Evolutionary conservation across 148 eudicot species (phyloP), one percentile per base, ranked within the genome.

Genomic region (Chenopodium berlandieri): DNA sequence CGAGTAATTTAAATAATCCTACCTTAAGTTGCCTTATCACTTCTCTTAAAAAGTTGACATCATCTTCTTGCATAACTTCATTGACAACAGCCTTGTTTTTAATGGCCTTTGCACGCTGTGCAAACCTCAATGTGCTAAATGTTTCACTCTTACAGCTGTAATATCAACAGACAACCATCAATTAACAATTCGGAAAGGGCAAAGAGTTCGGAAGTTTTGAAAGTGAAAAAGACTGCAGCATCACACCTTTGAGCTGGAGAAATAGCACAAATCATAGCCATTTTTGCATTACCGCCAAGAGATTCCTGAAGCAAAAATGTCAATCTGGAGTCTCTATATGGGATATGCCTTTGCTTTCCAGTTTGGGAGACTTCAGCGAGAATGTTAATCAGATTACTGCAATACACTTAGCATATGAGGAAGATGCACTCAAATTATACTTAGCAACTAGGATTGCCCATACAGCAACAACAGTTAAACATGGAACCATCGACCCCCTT

Each of bases 331-430:
- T 96, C 98, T 88, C 99, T 88, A 79, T 96, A 96, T 22, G 99
- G 99, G 71, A 96, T 94, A 85, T 96, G 99, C 87, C 99, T 89
- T 34, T 92, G 94, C 80, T 96, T 96, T 89, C 99, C 99, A 65
- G 97, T 90, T 85, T 96, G 99, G 34, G 99, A 96, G 87, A 94
- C 90, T 89, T 96, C 99, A 7, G 98, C 99, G 73, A 96, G 92
- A 81, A 96, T 92, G 87, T 94, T 94, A 67, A 96, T 96, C 87
- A 96, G 86, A 89, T 94, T 96, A 87, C 99, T 96, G 93, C 62
- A 87, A 73, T 84, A 79, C 74, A 84, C 83, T 84, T 65, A 83
- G 70, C 83, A 82, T n/a, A 77, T 69, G 23, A 84, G 80, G 67
- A 76, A 62, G 47, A 60, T 77, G 34, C 19, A 75, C 44, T 60